These are phyloP conservation scores for Epithele typhae DNA, from an alignment of 768 basidiomycete species.

Conservation along the genomic window DNA sequence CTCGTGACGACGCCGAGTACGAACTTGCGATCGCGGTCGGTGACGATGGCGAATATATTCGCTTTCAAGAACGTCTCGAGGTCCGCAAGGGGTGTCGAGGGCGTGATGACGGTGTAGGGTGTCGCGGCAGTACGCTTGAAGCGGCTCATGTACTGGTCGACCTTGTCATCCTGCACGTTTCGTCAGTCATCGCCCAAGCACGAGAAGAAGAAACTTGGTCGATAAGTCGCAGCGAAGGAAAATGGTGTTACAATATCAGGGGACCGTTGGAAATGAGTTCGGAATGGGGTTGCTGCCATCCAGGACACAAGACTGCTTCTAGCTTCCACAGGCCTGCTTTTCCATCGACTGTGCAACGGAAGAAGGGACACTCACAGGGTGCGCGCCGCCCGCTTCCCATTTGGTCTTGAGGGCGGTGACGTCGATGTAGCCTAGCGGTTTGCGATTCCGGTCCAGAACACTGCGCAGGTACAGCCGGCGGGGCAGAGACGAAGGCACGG, in stretches of 20 bases:
- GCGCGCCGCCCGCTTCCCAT: constrained; percentile 71
- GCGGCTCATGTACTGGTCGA: constrained; percentile 64
- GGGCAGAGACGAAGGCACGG: neutral
- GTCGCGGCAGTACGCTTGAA: constrained; percentile 59
- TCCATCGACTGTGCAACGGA: too few species aligned
- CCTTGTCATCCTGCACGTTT: constrained; percentile 68
- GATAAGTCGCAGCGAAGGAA: too few species aligned
- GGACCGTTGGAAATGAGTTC: too few species aligned
- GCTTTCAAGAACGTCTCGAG: constrained; percentile 73
- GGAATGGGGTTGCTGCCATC: too few species aligned
- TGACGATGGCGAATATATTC: constrained; percentile 81
- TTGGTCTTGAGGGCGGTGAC: constrained; percentile 68
- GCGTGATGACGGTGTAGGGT: constrained; percentile 79
- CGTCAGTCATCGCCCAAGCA: too few species aligned
- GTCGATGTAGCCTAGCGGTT: constrained; percentile 83
- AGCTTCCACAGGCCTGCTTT: too few species aligned
- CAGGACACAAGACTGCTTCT: too few species aligned
- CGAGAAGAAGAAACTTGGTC: too few species aligned
- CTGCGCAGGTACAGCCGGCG: constrained; percentile 32
- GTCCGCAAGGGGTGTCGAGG: constrained; percentile 70
- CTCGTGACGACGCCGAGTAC: constrained; percentile 76
- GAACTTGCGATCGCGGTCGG: constrained; percentile 77
- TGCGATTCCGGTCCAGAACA: constrained; percentile 66
- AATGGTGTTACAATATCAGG: too few species aligned
- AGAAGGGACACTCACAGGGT: constrained; percentile 56